Evolutionary conservation across 2,329 filamentous ascomycete genomes (phyloP).

Genomic region (Chalaropsis thielavioides): DNA sequence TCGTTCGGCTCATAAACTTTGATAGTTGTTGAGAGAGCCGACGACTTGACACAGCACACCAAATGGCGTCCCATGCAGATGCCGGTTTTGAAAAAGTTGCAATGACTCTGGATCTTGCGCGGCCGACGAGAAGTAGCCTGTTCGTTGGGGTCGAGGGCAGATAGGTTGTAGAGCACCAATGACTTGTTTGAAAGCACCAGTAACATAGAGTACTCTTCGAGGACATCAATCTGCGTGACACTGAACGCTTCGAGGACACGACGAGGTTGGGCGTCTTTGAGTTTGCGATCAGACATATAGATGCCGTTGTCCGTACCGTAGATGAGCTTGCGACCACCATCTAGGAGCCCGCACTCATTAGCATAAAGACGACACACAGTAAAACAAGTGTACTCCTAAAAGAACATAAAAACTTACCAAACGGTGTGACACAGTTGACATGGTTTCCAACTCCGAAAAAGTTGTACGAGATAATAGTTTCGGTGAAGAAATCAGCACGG

Average conservation of each 20-base stretch:
- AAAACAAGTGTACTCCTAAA: background rate
- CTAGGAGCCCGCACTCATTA: slow-evolving; percentile 31
- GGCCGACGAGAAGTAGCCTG: slow-evolving; percentile 67
- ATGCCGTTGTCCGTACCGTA: slow-evolving; percentile 91
- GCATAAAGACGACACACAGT: background rate
- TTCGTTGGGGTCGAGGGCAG: slow-evolving; percentile 74
- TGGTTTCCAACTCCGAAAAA: slow-evolving; percentile 56
- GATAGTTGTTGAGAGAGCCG: slow-evolving; percentile 83
- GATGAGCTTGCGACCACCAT: slow-evolving; percentile 87
- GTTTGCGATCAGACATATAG: slow-evolving; percentile 79
- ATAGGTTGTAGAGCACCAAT: slow-evolving; percentile 73
- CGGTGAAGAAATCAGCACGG: slow-evolving; percentile 82
- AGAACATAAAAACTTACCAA: slow-evolving; percentile 41
- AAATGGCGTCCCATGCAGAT: slow-evolving; percentile 89
- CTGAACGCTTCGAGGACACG: slow-evolving; percentile 73
- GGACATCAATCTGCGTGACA: slow-evolving; percentile 88
- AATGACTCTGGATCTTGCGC: slow-evolving; percentile 93
- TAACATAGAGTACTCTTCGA: slow-evolving; percentile 87
- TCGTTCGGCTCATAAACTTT: slow-evolving; percentile 99
- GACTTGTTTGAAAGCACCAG: slow-evolving; percentile 89
- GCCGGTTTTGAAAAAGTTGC: slow-evolving; percentile 96
- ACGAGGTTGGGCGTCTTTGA: slow-evolving; percentile 66
- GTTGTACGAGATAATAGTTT: slow-evolving; percentile 43
- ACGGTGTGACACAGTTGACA: slow-evolving; percentile 88
- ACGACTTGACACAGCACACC: slow-evolving; percentile 93